Conservation (phyloP, 2,329 filamentous ascomycete species). For the Paraphaeosphaeria minitans region DNA sequence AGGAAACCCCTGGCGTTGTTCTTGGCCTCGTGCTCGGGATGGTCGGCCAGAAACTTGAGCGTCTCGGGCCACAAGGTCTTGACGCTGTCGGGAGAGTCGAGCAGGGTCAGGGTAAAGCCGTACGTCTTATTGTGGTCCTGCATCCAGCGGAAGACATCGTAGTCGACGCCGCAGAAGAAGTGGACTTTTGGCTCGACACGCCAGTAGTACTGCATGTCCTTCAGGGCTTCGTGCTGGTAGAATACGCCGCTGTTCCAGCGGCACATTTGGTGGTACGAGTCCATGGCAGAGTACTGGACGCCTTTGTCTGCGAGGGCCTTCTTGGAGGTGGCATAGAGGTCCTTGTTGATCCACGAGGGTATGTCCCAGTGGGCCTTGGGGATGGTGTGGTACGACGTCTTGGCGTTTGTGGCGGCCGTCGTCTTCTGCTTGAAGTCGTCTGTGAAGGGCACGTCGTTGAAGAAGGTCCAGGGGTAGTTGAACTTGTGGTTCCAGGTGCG, state of each 20-base stretch:
- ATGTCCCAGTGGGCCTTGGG: constrained; percentile 95
- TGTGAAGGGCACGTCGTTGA: constrained; percentile 93
- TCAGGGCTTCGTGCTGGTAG: constrained; percentile 90
- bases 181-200: constrained; percentile 97
- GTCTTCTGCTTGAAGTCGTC: constrained; percentile 91
- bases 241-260: constrained; percentile 98
- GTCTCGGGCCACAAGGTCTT: constrained; percentile 95
- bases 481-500: constrained; percentile 97
- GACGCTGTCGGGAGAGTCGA: constrained; percentile 87
- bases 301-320: constrained; percentile 80
- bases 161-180: constrained; percentile 99
- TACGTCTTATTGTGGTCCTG: constrained; percentile 98
- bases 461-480: constrained; percentile 99
- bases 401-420: constrained; percentile 80
- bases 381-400: constrained; percentile 84
- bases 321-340: constrained; percentile 83
- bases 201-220: constrained; percentile 91
- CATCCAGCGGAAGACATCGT: constrained; percentile 98
- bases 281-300: constrained; percentile 86
- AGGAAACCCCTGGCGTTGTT: constrained; percentile 91
- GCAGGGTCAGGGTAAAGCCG: constrained; percentile 97
- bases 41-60: constrained; percentile 82
- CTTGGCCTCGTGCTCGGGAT: constrained; percentile 78
- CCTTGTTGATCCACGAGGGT: constrained; percentile 88
- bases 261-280: constrained; percentile 98